Evolutionary conservation across 2,329 filamentous ascomycete species (phyloP).

Genomic region (Paecilomyces variotii): DNA sequence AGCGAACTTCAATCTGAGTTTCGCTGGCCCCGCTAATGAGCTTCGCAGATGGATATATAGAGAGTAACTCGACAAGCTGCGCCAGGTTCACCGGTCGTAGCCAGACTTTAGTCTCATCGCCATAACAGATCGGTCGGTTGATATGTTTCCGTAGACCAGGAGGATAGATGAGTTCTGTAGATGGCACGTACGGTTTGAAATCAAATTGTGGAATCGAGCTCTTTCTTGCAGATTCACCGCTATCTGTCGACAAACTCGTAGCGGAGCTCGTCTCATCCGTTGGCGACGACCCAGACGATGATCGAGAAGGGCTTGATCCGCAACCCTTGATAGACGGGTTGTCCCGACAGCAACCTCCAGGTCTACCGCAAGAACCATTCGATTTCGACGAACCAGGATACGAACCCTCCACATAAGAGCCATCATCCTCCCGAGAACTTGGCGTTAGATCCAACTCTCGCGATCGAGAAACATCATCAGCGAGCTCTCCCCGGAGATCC

Average conservation of each 20-base stretch:
- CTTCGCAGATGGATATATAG: constrained; percentile 67
- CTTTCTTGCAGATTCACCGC: constrained; percentile 23
- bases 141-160: constrained; percentile 67
- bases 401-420: constrained; percentile 23
- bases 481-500: constrained; percentile 42
- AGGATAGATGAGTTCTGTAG: constrained; percentile 84
- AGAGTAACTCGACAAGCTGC: constrained; percentile 78
- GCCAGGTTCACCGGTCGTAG: constrained; percentile 69
- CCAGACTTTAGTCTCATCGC: constrained; percentile 80
- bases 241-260: constrained; percentile 4
- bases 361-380: constrained; percentile 15
- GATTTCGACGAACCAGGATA: background rate
- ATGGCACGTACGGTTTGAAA: constrained; percentile 79
- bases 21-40: constrained; percentile 85
- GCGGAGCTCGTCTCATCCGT: constrained; percentile 1
- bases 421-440: constrained; percentile 35
- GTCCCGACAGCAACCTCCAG: constrained; percentile 20
- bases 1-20: constrained; percentile 88
- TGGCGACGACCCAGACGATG: background rate
- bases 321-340: constrained; percentile 4
- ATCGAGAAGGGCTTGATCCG: constrained; percentile 3
- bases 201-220: constrained; percentile 64
- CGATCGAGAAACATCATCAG: constrained; percentile 41
- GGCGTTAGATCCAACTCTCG: constrained; percentile 43
- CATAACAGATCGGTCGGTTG: constrained; percentile 69